A percentile compares a stretch with the other conserved stretches of the same genome.
Conservation (phyloP, 2,329 filamentous ascomycete species). For the Alternaria sp. region DNA sequence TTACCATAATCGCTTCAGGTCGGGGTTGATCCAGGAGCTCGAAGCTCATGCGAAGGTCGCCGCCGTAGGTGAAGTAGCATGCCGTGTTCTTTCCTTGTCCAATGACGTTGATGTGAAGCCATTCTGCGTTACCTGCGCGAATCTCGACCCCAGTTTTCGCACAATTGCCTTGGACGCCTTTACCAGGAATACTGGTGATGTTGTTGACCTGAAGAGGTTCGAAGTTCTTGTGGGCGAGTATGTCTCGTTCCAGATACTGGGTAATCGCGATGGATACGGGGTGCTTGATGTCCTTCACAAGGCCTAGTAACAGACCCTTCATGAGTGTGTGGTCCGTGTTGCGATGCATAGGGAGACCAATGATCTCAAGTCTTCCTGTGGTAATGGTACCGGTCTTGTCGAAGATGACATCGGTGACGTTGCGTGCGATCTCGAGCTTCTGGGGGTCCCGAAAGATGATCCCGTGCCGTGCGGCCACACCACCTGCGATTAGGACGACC, state of each 20-base stretch:
- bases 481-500: slow-evolving; percentile 75
- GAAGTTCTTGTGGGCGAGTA: slow-evolving; percentile 7
- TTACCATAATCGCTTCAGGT: slow-evolving; percentile 58
- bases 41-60: slow-evolving; percentile 54
- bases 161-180: slow-evolving; percentile 52
- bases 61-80: slow-evolving; percentile 46
- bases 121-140: slow-evolving; percentile 56
- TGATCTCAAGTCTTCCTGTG: slow-evolving; percentile 57
- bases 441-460: slow-evolving; percentile 73
- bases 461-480: slow-evolving; percentile 68
- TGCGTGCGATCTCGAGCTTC: slow-evolving; percentile 67
- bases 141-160: slow-evolving; percentile 34
- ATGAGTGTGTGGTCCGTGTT: slow-evolving; percentile 9
- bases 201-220: slow-evolving; percentile 18
- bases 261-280: slow-evolving; percentile 60
- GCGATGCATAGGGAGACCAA: slow-evolving; percentile 27
- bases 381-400: slow-evolving; percentile 85
- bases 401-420: slow-evolving; percentile 71
- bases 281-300: slow-evolving; percentile 57
- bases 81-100: slow-evolving; percentile 37
- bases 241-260: slow-evolving; percentile 12
- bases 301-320: slow-evolving; percentile 44
- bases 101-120: slow-evolving; percentile 50
- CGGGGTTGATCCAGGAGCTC: slow-evolving; percentile 58
- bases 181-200: slow-evolving; percentile 51